These are phyloP conservation scores for Moesziomyces sp. DNA, from an alignment of 1,284 basidiomycete species.

Conservation along the genomic window DNA sequence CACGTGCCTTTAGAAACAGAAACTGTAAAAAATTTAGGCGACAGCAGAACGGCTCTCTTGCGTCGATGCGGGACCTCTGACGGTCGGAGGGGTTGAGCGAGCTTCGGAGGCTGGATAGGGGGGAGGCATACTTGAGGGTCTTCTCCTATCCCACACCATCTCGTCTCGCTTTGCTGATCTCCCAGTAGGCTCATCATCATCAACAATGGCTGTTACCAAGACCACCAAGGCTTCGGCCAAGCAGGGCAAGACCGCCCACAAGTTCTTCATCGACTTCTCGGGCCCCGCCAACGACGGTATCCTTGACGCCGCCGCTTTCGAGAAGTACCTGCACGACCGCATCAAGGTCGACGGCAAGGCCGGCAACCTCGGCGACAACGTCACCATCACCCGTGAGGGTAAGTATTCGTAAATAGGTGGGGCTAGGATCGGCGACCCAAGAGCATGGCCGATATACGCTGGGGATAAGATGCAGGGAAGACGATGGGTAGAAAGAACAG, in stretches of 20 bases:
- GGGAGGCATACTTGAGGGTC: neutral
- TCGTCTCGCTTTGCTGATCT: constrained; percentile 52
- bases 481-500: no score
- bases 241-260: constrained; percentile 80
- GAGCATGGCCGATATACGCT: neutral
- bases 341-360: constrained; percentile 80
- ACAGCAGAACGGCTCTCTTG: neutral
- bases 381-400: constrained; percentile 69
- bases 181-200: constrained; percentile 51
- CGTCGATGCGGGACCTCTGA: no score
- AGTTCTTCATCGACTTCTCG: constrained; percentile 93
- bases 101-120: no score
- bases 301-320: constrained; percentile 89
- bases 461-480: neutral
- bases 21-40: constrained; percentile 35
- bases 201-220: constrained; percentile 61
- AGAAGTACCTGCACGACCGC: constrained; percentile 92
- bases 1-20: constrained; percentile 13
- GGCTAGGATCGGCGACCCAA: neutral
- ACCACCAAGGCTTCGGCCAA: constrained; percentile 61
- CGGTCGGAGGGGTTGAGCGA: no score
- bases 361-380: constrained; percentile 73
- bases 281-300: constrained; percentile 89
- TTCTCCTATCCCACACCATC: constrained; percentile 12
- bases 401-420: constrained; percentile 31